phyloP scores from a whole-genome alignment of 495 filamentous ascomycete species.

The Filosporella fistucella region DNA sequence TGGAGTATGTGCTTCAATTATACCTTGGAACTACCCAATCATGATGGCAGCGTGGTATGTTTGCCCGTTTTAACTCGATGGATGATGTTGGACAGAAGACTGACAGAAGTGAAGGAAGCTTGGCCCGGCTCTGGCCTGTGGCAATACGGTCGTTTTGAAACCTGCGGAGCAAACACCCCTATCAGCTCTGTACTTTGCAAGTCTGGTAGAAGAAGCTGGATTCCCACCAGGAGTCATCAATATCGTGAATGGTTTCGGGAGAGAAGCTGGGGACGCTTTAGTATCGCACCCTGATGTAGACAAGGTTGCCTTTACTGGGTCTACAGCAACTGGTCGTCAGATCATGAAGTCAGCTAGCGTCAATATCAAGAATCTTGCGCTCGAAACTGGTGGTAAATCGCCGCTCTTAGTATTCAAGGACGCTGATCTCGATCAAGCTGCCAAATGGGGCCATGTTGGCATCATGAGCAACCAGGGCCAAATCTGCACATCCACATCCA shows the following conservation, averaged over 20 bases:
- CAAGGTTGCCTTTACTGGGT: slow-evolving; percentile 60
- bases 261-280: slow-evolving; percentile 24
- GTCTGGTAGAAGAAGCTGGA: slow-evolving; percentile 59
- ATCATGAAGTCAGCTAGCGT: slow-evolving; percentile 31
- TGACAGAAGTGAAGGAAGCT: slow-evolving; percentile 98
- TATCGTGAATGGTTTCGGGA: slow-evolving; percentile 3
- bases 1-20: slow-evolving; percentile 89
- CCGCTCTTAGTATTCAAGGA: slow-evolving; percentile 49
- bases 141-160: slow-evolving; percentile 87
- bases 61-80: too few relatives aligned
- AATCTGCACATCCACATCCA: slow-evolving; percentile 3
- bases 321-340: slow-evolving; percentile 33
- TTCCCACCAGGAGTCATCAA: slow-evolving; percentile 3
- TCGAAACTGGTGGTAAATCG: slow-evolving; percentile 59
- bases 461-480: neutral
- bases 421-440: slow-evolving; percentile 43
- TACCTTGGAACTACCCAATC: slow-evolving; percentile 96
- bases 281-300: slow-evolving; percentile 44
- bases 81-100: slow-evolving; percentile 45
- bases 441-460: slow-evolving; percentile 32
- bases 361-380: slow-evolving; percentile 46
- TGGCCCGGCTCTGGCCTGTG: slow-evolving; percentile 79
- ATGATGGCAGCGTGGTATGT: slow-evolving; percentile 43
- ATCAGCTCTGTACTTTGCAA: slow-evolving; percentile 70
- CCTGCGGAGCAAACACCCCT: slow-evolving; percentile 92